Conservation (phyloP, 2,329 filamentous ascomycete species). For the Myriosclerotinia curreyana region DNA sequence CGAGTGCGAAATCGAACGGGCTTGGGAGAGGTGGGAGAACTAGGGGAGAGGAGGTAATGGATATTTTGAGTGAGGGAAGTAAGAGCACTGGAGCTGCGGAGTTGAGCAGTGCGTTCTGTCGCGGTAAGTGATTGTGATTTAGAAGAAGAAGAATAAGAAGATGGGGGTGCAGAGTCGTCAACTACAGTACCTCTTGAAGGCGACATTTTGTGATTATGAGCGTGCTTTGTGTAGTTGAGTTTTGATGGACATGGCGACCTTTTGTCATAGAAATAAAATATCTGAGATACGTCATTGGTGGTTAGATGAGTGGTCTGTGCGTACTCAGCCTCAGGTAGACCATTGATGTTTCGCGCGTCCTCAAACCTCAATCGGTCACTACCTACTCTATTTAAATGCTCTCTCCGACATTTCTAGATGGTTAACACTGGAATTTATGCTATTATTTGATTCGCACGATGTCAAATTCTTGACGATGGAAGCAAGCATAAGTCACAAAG, state of each 20-base stretch:
- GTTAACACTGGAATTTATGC: not conserved
- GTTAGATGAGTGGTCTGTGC: conserved; percentile 11
- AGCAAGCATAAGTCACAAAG: not conserved
- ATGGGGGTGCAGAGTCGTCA: not conserved
- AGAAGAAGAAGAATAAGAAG: not conserved
- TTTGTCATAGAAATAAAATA: not conserved
- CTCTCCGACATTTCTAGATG: not conserved
- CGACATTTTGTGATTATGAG: conserved; percentile 24
- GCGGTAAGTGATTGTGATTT: conserved; percentile 12
- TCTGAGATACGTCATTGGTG: conserved; percentile 17
- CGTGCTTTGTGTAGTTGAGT: not conserved
- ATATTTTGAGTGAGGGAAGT: conserved; percentile 34
- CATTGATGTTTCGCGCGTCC: not conserved
- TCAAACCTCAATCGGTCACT: not conserved
- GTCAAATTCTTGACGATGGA: not conserved
- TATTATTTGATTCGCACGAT: not conserved
- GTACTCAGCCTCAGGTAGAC: not conserved
- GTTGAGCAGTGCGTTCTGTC: conserved; percentile 34
- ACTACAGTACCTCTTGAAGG: conserved; percentile 26
- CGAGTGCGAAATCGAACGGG: conserved; percentile 37
- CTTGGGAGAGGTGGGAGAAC: conserved; percentile 29
- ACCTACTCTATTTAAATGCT: not conserved
- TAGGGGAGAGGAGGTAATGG: conserved; percentile 35
- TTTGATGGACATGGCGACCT: not conserved
- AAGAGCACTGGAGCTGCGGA: conserved; percentile 35